Evolutionary conservation across 1,284 basidiomycete species (phyloP).

Genomic region (Fomitopsis pinicola): DNA sequence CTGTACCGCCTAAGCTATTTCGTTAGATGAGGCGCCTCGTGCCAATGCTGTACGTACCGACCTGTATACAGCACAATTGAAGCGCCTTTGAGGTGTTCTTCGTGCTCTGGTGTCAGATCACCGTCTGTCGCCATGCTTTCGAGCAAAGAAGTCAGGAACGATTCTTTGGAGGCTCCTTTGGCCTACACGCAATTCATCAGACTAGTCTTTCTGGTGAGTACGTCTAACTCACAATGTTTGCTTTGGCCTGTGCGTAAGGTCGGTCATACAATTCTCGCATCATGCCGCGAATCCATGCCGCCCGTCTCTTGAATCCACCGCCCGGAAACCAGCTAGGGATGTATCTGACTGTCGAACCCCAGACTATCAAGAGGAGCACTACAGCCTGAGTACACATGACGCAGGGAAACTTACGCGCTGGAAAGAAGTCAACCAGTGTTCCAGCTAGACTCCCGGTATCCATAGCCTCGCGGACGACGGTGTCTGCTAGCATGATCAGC

Average conservation of each 20-base stretch:
- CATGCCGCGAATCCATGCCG: not conserved
- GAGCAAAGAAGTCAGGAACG: slow-evolving; percentile 18
- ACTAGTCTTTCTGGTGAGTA: not conserved
- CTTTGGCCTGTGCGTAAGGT: slow-evolving; percentile 23
- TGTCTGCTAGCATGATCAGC: slow-evolving; percentile 19
- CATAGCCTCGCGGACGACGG: slow-evolving; percentile 17
- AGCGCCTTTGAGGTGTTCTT: slow-evolving; percentile 22
- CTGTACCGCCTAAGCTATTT: not conserved
- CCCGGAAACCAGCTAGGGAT: slow-evolving; percentile 2
- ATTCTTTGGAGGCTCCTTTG: slow-evolving; percentile 19
- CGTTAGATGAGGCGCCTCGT: not conserved
- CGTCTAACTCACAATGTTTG: slow-evolving; percentile 15
- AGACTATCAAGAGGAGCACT: not conserved
- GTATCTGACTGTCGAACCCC: not conserved
- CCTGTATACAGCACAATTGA: slow-evolving; percentile 23
- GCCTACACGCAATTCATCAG: slow-evolving; percentile 6
- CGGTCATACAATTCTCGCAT: slow-evolving; percentile 15
- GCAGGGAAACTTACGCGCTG: slow-evolving; percentile 12
- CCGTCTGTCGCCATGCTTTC: slow-evolving; percentile 14
- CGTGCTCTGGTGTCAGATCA: slow-evolving; percentile 13
- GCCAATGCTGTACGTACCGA: not conserved
- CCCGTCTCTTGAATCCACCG: not conserved
- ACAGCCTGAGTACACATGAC: not conserved
- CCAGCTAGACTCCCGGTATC: slow-evolving; percentile 20
- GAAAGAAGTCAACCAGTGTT: slow-evolving; percentile 26